These are phyloP conservation scores for Volvox carteri DNA, from an alignment of 163 green algal species.

Conservation along the genomic window DNA sequence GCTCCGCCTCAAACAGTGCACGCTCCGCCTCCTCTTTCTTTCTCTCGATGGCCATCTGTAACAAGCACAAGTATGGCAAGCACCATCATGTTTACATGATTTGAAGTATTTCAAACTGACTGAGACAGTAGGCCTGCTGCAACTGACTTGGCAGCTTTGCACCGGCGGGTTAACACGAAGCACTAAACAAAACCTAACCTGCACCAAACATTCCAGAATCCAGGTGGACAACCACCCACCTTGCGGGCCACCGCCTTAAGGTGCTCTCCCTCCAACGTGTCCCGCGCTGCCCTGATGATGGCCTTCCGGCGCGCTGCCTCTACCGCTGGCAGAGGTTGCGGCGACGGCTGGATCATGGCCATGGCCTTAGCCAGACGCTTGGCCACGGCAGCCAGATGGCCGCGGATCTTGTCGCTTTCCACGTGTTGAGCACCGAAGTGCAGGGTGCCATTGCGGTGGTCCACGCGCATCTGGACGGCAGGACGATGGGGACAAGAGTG, in stretches of 20 bases:
- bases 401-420: conserved; percentile 66
- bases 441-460: conserved; percentile 93
- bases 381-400: conserved; percentile 76
- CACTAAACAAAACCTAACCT: no score
- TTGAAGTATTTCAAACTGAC: no score
- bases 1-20: conserved; percentile 85
- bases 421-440: conserved; percentile 88
- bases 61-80: no score
- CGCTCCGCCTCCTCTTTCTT: conserved; percentile 97
- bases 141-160: no score
- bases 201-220: no score
- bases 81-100: no score
- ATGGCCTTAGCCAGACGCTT: conserved; percentile 85
- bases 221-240: not conserved
- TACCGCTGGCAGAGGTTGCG: conserved; percentile 39
- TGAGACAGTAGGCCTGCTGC: no score
- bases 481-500: no score
- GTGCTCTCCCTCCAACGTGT: conserved; percentile 69
- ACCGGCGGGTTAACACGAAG: no score
- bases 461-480: conserved; percentile 82
- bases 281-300: conserved; percentile 62
- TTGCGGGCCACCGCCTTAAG: conserved; percentile 64
- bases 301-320: conserved; percentile 53
- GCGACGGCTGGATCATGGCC: conserved; percentile 73
- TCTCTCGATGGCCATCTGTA: conserved; percentile 92